phyloP scores from a whole-genome alignment of 2,329 filamentous ascomycete species.

The Daldinia sp. region DNA sequence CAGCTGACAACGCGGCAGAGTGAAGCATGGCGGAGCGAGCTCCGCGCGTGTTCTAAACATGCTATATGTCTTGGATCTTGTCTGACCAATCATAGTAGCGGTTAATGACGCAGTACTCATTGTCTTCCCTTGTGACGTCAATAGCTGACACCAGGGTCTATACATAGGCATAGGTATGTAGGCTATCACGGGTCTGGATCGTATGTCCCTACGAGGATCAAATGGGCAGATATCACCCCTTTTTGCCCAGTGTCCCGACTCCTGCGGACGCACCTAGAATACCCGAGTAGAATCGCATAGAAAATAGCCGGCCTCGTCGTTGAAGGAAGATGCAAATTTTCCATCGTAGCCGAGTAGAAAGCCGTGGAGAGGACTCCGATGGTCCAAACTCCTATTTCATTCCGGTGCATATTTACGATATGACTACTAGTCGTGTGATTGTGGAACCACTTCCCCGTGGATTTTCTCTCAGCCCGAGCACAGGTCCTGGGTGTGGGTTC shows the following conservation, averaged over 20 bases:
- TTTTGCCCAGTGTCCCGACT: neutral
- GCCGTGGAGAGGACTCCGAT: neutral
- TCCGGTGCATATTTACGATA: neutral
- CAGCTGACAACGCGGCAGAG: no score
- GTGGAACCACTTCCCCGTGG: slow-evolving; percentile 14
- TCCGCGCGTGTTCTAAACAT: neutral
- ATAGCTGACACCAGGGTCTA: neutral
- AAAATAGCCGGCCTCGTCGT: neutral
- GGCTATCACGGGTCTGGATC: neutral
- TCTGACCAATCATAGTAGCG: neutral
- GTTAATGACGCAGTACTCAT: neutral
- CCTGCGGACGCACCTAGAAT: neutral
- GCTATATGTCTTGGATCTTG: neutral
- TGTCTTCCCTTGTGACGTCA: slow-evolving; percentile 8
- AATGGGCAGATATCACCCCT: neutral
- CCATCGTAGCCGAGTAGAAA: neutral
- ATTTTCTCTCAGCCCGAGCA: neutral
- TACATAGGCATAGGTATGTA: neutral
- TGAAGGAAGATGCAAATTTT: neutral
- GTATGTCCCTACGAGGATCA: neutral
- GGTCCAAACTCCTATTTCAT: neutral
- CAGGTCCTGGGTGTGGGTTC: neutral
- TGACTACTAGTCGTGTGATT: slow-evolving; percentile 20
- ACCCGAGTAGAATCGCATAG: neutral
- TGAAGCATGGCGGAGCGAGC: neutral